Base-by-base conservation (phyloP, 768 basidiomycete genomes). In the Amanita fuliginea region DNA sequence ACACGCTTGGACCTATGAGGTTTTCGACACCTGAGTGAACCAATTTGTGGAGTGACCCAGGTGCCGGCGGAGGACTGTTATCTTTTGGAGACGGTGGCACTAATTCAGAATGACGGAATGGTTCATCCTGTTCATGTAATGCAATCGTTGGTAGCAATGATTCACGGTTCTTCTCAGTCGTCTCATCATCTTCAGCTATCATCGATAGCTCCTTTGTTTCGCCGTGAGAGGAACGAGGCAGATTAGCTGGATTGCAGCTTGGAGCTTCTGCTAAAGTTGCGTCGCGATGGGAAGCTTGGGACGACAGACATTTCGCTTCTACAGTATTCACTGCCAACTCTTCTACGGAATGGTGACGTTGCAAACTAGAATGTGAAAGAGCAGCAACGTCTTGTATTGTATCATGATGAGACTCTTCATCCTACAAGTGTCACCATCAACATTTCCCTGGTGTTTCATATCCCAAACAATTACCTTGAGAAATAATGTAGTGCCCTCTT, bases 181-280 rank as follows among this genome's bases (percentile, higher is more conserved):
- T 67, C 56, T 85, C 80, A 42, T 88, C 85, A 46, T 77, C 83
- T 64, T 86, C 85, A 0, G 74, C 78, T 48, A 86, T 86, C 47
- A 83, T 71, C 24, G 84, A 87, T 32, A 88, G 62, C 45, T 80
- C 75, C 37, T 70, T 72, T 33, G 61, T 67, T 30, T 67, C 62
- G 11, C 43, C 24, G 36, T 51, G 54, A 21, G 53, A 33, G 16
- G 57, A 43, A 18, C 43, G 42, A 19, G 47, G 47, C 43, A 32
- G 3, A 32, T 49, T 44, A 40, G 13, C 14, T 53, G 50, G 10
- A 26, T 14, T 22, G 18, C 42, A 16, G 13, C 28, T 6, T 41
- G 34, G 19, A 22, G 45, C 2, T 35, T 37, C 40, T 28, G 21
- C 22, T 10, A 21, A 6, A 2, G 24, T 5, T 18, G 19, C 14